Evolutionary conservation across 306 rosid genomes (phyloP), one percentile per base, ranked within the genome.

Genomic region (Sphenostylis stenocarpa): DNA sequence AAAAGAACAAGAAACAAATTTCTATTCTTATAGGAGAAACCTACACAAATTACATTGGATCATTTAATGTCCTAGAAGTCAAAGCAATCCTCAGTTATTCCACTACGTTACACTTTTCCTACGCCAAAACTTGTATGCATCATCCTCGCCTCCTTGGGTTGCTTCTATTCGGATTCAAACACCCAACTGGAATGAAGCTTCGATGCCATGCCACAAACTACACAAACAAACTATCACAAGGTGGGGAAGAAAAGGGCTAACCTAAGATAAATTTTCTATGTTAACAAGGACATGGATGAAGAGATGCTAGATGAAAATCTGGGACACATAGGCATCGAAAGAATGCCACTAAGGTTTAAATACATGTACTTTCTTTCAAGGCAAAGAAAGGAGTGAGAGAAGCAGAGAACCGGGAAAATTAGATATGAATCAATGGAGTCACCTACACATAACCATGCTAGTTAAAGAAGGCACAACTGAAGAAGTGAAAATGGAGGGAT

Each of bases 401-500:
- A 33, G 56, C 1, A 75, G 7, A 56, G 8, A 19, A 49, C 49
- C 20, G n/a, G 19, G 38, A 16, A 17, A 44, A 81, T 64, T 26
- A 45, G 7, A 73, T 28, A 67, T 55, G n/a, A 43, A 53, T 83
- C 77, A 47, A 38, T 24, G 65, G 29, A 70, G 13, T 82, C 88
- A 92, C 80, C 91, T 92, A 72, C 96, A 94, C 98, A 94, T 87
- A 47, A 94, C 97, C 90, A 89, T 73, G 83, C 83, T 94, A 20
- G 93, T 83, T 75, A 90, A 75, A 33, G 88, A 80, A 2, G 97
- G 87, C 51, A 84, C 98, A 33, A 91, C 98, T 1, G 96, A 85
- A 44, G 96, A 81, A 67, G 72, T 75, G 77, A 94, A 90, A 33
- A 84, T 72, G 17, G 89, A 74, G 24, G 93, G 90, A 83, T 90